phyloP scores from a whole-genome alignment of 1,284 basidiomycete genomes.

The Pseudozyma sp. region DNA sequence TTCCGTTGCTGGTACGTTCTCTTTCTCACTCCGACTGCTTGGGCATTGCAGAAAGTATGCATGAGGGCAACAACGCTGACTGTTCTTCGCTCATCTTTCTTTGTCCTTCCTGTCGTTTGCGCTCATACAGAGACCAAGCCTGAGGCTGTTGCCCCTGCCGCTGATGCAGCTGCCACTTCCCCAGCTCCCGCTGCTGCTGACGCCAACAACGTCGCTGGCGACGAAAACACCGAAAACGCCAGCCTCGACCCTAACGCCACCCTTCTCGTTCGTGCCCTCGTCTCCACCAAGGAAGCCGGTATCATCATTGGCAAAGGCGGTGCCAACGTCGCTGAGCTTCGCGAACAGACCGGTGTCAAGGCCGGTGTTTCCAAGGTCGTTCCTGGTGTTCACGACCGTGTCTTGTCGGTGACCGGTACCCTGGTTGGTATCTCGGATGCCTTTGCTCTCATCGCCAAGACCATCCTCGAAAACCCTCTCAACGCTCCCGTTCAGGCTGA shows the following conservation, averaged over 20 bases:
- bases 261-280: slow-evolving; percentile 60
- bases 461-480: slow-evolving; percentile 76
- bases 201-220: slow-evolving; percentile 29
- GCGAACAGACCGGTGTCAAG: slow-evolving; percentile 94
- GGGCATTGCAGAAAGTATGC: neutral
- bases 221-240: slow-evolving; percentile 23
- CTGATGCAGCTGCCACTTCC: slow-evolving; percentile 16
- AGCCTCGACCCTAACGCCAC: slow-evolving; percentile 54
- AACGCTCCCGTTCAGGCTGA: slow-evolving; percentile 64
- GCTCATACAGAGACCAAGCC: slow-evolving; percentile 22
- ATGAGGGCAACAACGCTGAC: slow-evolving; percentile 4
- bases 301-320: slow-evolving; percentile 81
- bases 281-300: slow-evolving; percentile 66
- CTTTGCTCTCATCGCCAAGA: slow-evolving; percentile 91
- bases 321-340: slow-evolving; percentile 94
- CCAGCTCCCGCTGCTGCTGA: slow-evolving; percentile 15
- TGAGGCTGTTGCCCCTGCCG: slow-evolving; percentile 31
- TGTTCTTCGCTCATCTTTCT: neutral
- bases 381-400: slow-evolving; percentile 94
- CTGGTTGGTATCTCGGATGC: slow-evolving; percentile 95
- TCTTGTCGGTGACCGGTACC: slow-evolving; percentile 90
- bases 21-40: neutral
- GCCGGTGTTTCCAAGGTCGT: slow-evolving; percentile 99
- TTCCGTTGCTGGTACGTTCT: slow-evolving; percentile 5
- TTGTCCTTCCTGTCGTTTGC: neutral